Base-by-base conservation (phyloP, 2,329 filamentous ascomycete species). In the Colletotrichum sansevieriae region DNA sequence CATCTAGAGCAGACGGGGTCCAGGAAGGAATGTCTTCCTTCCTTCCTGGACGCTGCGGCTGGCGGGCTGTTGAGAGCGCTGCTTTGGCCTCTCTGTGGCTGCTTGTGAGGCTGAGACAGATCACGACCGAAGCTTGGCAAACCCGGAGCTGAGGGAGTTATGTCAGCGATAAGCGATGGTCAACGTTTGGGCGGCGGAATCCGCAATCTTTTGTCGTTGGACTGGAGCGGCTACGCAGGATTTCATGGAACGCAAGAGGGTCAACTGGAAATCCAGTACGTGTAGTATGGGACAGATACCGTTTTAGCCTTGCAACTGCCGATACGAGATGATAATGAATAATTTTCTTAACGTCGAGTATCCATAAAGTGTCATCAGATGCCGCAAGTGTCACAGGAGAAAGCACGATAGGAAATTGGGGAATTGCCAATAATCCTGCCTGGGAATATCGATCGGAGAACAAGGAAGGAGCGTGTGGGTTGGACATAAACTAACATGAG, bases 221-320 rank as follows among this genome's bases (percentile, higher is more conserved):
- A 29, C 35, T 0, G 52, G n/a, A 3, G 7, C 9, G 12, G 9
- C n/a, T 0, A 29, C 11, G 0, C n/a, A 1, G 0, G 6, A 37
- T 29, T 0, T 18, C 3, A 12, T 25, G 0, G 51, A 33, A n/a
- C n/a, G n/a, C 11, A 11, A 13, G 25, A 37, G 12, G 10, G n/a
- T 7, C 0, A 37, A 0, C 4, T 54, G 51, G 29, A 1, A 4
- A 29, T 13, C 9, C 33, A 41, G 1, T 41, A 55, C 33, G 1
- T 18, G 43, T 9, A 11, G 12, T 20, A n/a, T 1, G 12, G n/a
- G 18, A 20, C 15, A 9, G 18, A 8, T 1, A n/a, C 20, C 9
- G 18, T 46, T 10, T 9, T 46, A n/a, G 43, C 15, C 43, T 46
- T 20, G 18, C 7, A 29, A 1, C 9, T 9, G 29, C 8, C 8